These are phyloP conservation scores for Coniochaeta sp. DNA, from an alignment of 2,329 filamentous ascomycete genomes.

Conservation along the genomic window DNA sequence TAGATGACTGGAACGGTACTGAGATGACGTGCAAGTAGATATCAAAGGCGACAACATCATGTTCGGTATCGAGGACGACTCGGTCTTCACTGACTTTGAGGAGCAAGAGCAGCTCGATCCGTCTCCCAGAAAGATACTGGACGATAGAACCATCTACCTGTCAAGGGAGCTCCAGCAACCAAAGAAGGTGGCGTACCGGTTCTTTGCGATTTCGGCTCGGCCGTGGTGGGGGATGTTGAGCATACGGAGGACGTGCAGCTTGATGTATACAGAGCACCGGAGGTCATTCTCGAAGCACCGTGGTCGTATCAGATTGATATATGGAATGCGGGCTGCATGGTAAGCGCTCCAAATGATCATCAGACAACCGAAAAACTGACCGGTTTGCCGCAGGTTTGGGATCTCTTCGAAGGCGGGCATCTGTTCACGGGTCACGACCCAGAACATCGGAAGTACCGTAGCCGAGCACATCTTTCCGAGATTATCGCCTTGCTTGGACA, in stretches of 20 bases:
- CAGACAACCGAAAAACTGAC: not conserved
- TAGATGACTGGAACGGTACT: slow-evolving; percentile 34
- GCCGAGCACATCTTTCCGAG: not conserved
- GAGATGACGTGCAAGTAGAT: slow-evolving; percentile 38
- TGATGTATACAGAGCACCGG: not conserved
- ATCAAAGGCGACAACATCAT: slow-evolving; percentile 36
- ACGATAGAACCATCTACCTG: slow-evolving; percentile 6
- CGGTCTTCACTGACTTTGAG: slow-evolving; percentile 26
- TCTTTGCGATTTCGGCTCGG: not conserved
- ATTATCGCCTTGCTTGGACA: not conserved
- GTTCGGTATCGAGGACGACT: slow-evolving; percentile 18
- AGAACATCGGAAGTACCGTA: not conserved
- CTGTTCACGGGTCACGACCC: not conserved
- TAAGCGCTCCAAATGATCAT: not conserved
- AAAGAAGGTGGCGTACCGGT: not conserved
- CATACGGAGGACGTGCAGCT: not conserved
- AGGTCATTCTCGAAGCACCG: not conserved
- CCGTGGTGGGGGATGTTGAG: not conserved
- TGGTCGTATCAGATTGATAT: slow-evolving; percentile 1
- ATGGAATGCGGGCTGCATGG: not conserved
- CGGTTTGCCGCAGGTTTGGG: not conserved
- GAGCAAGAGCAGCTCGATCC: slow-evolving; percentile 29
- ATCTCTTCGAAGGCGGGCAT: not conserved
- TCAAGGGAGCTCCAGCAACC: not conserved
- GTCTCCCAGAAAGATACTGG: slow-evolving; percentile 31